Evolutionary conservation across 1,284 basidiomycete species (phyloP).

Genomic region (Rhizopogon hawkerae): DNA sequence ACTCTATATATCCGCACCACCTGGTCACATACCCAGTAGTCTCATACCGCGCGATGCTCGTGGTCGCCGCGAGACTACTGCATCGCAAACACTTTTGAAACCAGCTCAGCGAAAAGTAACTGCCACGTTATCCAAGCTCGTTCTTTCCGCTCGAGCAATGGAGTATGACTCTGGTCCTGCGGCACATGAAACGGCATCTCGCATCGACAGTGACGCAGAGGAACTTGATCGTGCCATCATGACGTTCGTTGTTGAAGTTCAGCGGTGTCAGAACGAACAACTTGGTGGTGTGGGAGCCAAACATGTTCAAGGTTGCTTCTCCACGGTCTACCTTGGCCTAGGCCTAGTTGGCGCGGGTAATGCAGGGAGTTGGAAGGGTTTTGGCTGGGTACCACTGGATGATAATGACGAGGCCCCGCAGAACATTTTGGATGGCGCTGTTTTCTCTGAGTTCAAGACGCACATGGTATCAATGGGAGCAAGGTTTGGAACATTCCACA

Average conservation of each 20-base stretch:
- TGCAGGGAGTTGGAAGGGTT: constrained; percentile 68
- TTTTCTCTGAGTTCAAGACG: constrained; percentile 45
- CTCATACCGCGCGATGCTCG: constrained; percentile 46
- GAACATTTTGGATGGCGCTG: constrained; percentile 41
- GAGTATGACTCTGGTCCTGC: constrained; percentile 64
- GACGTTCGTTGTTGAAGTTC: constrained; percentile 65
- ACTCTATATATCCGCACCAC: constrained; percentile 61
- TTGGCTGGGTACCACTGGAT: constrained; percentile 59
- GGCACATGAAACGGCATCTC: constrained; percentile 54
- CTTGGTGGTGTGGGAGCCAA: constrained; percentile 34
- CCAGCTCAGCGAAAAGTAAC: constrained; percentile 71
- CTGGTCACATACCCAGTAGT: constrained; percentile 52
- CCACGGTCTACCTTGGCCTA: constrained; percentile 55
- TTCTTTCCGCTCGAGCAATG: constrained; percentile 68
- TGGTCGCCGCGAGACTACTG: constrained; percentile 34
- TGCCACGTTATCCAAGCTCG: constrained; percentile 67
- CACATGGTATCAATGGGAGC: constrained; percentile 42
- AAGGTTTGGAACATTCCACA: constrained; percentile 34
- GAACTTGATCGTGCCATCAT: constrained; percentile 70
- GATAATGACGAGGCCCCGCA: constrained; percentile 42
- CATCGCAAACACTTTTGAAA: constrained; percentile 54
- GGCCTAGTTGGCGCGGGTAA: constrained; percentile 67
- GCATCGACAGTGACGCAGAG: constrained; percentile 68
- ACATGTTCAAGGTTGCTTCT: constrained; percentile 56
- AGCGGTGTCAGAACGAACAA: constrained; percentile 43